These are phyloP conservation scores for Hyaloscypha variabilis DNA, from an alignment of 495 filamentous ascomycete genomes.

Conservation along the genomic window DNA sequence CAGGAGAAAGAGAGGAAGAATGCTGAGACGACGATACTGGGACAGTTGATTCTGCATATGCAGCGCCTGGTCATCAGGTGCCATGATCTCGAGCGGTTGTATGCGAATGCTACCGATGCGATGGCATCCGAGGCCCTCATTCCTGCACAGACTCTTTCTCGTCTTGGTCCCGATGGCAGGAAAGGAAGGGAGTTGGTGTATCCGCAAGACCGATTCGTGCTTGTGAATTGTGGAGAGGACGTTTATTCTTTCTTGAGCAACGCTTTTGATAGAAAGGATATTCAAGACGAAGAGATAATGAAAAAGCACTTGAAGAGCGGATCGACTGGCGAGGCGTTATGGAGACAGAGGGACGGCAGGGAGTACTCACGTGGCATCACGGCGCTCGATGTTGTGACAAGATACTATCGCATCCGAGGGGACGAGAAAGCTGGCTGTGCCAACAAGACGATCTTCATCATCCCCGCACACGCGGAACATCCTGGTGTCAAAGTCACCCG, in stretches of 20 bases:
- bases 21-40: slow-evolving; percentile 46
- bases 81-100: slow-evolving; percentile 52
- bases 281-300: slow-evolving; percentile 33
- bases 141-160: slow-evolving; percentile 41
- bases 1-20: slow-evolving; percentile 29
- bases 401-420: slow-evolving; percentile 48
- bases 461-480: slow-evolving; percentile 49
- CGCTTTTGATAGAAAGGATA: slow-evolving; percentile 48
- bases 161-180: slow-evolving; percentile 40
- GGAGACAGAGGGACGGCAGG: slow-evolving; percentile 27
- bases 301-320: slow-evolving; percentile 28
- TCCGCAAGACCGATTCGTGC: slow-evolving; percentile 54
- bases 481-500: slow-evolving; percentile 43
- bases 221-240: slow-evolving; percentile 53
- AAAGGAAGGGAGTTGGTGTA: slow-evolving; percentile 43
- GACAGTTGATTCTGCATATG: slow-evolving; percentile 51
- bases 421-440: slow-evolving; percentile 21
- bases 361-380: slow-evolving; percentile 43
- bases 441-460: slow-evolving; percentile 44
- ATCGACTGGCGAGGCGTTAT: slow-evolving; percentile 37
- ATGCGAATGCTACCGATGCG: slow-evolving; percentile 48
- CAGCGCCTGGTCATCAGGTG: slow-evolving; percentile 49
- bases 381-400: slow-evolving; percentile 42
- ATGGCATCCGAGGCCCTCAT: slow-evolving; percentile 50
- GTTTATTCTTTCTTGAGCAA: slow-evolving; percentile 43